Base-by-base conservation (phyloP, 106 monocot genomes). In the Dendrobium huoshanense region DNA sequence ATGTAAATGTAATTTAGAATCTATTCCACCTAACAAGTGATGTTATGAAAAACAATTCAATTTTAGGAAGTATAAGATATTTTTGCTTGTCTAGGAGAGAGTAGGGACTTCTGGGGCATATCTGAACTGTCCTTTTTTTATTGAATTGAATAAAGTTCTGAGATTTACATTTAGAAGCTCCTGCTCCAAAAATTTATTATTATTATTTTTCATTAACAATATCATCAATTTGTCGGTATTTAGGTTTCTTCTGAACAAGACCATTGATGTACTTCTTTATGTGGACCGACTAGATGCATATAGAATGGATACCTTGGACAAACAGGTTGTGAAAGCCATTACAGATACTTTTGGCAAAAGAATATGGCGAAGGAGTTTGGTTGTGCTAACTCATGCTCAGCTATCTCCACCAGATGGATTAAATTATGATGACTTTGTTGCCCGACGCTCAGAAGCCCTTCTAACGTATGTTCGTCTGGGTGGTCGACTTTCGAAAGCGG, bases 181-280 rank as follows among this genome's bases (percentile, higher is more conserved):
- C 9, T 72, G 10, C 7, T n/a, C 37, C 25, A n/a, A n/a, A 44
- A 9, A n/a, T 48, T 51, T 51, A 15, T 51, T 51, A 51, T 51
- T 15, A 51, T 77, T 37, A 33, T 16, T 78, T 48, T 7, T 9
- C 16, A 42, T 4, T 79, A 56, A 41, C 43, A 74, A 20, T 43
- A n/a, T 19, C 11, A 10, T 10, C 0, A n/a, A 73, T 76, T 56
- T 79, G 37, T 67, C 79, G 59, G 40, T 55, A 77, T 78, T 25
- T 82, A 89, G 92, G 81, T 92, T 90, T 86, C 85, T 92, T 54
- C 67, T 92, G 55, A 85, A 88, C 83, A 92, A 88, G 88, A 90
- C 92, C 13, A 90, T 92, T 67, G 92, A 92, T 78, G 80, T 92
- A 25, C 90, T 92, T 72, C 73, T 90, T 2, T 92, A 88, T 73